These are phyloP conservation scores for Rutstroemia sp. DNA, from an alignment of 2,329 filamentous ascomycete genomes.

Conservation along the genomic window DNA sequence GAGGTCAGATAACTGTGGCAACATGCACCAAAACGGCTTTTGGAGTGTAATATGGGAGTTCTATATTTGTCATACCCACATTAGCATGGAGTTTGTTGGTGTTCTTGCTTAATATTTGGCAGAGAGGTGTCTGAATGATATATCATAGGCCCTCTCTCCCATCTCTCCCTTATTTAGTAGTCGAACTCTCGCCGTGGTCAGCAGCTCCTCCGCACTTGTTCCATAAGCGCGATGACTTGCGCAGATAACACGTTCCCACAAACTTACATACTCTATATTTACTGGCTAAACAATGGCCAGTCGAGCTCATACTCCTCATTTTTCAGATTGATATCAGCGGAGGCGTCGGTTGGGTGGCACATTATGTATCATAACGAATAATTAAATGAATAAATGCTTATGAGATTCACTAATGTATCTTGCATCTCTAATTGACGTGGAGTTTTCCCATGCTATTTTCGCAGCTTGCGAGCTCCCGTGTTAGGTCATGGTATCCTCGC, in stretches of 20 bases:
- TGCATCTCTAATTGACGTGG: too few relatives aligned
- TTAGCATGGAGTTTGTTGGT: constrained; percentile 1
- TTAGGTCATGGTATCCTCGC: too few relatives aligned
- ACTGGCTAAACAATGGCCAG: background rate
- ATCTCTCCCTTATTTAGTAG: too few relatives aligned
- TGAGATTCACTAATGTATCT: too few relatives aligned
- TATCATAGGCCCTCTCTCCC: too few relatives aligned
- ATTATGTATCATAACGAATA: background rate
- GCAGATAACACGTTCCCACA: background rate
- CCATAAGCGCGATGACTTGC: background rate
- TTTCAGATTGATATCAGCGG: background rate
- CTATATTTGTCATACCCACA: background rate
- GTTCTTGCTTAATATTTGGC: background rate
- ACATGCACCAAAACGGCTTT: background rate
- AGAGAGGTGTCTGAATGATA: too few relatives aligned
- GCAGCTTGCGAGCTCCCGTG: too few relatives aligned
- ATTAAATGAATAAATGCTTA: background rate
- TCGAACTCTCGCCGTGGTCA: background rate
- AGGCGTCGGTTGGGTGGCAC: background rate
- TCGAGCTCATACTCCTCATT: background rate
- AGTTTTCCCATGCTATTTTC: too few relatives aligned
- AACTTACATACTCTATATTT: background rate
- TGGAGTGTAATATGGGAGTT: background rate
- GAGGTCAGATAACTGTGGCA: background rate
- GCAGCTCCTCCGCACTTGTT: background rate